Base-by-base conservation (phyloP, 2,329 filamentous ascomycete genomes). In the Trichoderma brevicompactum region DNA sequence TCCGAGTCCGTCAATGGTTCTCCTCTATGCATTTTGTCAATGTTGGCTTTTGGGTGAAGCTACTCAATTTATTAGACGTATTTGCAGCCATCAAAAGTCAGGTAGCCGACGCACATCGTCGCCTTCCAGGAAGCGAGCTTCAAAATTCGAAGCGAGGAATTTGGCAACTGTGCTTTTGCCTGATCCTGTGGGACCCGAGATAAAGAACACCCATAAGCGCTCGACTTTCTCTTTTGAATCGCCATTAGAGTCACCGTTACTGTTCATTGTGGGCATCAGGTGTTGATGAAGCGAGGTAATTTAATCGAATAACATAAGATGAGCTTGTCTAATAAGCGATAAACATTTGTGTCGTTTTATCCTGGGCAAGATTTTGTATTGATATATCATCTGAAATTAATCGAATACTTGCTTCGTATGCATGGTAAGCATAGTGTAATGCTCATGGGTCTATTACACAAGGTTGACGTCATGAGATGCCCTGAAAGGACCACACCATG, bases 11-110 rank as follows among this genome's bases (percentile, higher is more conserved):
- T 60, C 9, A 60, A 19, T 17, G 44, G 7, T 32, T 60, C 56
- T 7, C 56, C 56, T 49, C 19, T 50, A 13, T 60, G 56, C 56
- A 60, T 60, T 50, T 60, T 60, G 5, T 60, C 56, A 7, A 60
- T 60, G 10, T 60, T 60, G 56, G 56, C 46, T 41, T 60, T 60
- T 23, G 56, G 56, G 17, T 60, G 56, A 12, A 60, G 44, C 56
- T 60, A 15, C n/a, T 12, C 2, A 17, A 13, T 13, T 9, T 9
- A 34, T 49, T 19, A 60, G 56, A n/a, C 43, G 19, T 17, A 5
- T 15, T 17, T 5, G 2, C 15, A 23, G 1, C 1, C 1, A 13
- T 12, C 8, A 5, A 28, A 7, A 60, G 13, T 28, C 8, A 23
- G 19, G 2, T 7, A 2, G 5, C 9, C 5, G 9, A 28, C 56